Conservation (phyloP, 352 stramenopile species). For the Elongisporangium undulatum region DNA sequence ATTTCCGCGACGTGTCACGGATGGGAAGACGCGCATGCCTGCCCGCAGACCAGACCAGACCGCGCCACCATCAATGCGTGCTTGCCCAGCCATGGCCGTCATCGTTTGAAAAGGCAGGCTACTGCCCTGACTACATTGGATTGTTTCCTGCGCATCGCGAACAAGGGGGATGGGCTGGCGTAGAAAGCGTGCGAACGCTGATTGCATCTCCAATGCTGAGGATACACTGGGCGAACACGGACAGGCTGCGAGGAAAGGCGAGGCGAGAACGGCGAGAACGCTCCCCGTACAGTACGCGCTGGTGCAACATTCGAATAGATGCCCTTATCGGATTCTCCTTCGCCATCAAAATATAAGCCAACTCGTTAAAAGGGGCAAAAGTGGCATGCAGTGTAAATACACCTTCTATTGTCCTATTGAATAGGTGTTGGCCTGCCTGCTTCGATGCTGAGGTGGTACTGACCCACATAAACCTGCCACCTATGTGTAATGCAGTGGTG, state of each 20-base stretch:
- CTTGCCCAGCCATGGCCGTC: not conserved
- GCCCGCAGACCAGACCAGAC: not conserved
- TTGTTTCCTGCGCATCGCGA: not conserved
- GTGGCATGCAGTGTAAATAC: no score
- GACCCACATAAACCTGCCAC: not conserved
- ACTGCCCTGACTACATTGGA: no score
- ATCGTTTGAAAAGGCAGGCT: not conserved
- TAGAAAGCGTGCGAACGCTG: not conserved
- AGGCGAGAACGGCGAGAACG: not conserved
- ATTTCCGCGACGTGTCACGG: not conserved
- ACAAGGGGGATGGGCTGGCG: not conserved
- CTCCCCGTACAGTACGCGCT: not conserved
- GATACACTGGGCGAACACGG: not conserved
- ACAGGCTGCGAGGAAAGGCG: not conserved
- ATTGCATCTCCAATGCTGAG: not conserved
- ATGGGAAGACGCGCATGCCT: not conserved
- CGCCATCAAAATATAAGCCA: not conserved
- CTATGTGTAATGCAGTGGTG: not conserved
- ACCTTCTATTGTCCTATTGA: no score
- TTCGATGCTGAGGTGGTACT: not conserved
- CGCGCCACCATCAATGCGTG: not conserved
- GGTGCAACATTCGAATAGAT: not conserved
- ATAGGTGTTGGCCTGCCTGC: no score
- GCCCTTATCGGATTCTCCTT: not conserved
- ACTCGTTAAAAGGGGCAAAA: not conserved